These are phyloP conservation scores for Anastatica hierochuntica DNA, from an alignment of 345 rosid species.

Conservation along the genomic window DNA sequence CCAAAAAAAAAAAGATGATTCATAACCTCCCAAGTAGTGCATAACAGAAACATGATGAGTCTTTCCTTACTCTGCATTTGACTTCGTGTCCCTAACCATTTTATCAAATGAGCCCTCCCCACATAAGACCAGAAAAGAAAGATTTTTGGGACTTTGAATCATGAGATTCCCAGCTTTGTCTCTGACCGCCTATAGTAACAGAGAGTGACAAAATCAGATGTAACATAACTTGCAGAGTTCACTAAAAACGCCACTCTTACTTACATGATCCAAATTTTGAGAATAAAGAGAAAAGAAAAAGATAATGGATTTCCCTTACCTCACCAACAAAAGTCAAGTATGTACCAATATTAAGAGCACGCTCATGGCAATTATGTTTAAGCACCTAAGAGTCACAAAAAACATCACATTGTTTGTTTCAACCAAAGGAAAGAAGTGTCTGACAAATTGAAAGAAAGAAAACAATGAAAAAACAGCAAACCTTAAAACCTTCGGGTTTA, in stretches of 20 bases:
- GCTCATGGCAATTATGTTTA: no score
- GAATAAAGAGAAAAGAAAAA: neutral
- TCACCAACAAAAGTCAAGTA: neutral
- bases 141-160: neutral
- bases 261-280: no score
- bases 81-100: neutral
- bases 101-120: constrained; percentile 1
- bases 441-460: neutral
- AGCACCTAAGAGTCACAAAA: neutral
- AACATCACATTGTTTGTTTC: neutral
- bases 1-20: neutral
- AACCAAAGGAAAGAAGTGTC: neutral
- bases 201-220: neutral
- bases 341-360: neutral
- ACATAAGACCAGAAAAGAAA: neutral
- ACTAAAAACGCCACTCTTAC: neutral
- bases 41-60: neutral
- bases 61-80: constrained; percentile 6
- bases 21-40: neutral
- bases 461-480: neutral
- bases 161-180: constrained; percentile 1
- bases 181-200: constrained; percentile 5
- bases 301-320: neutral
- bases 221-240: no score
- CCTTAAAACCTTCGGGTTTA: neutral